Conservation (phyloP, 2,329 filamentous ascomycete species). For the Colletotrichum salicis region DNA sequence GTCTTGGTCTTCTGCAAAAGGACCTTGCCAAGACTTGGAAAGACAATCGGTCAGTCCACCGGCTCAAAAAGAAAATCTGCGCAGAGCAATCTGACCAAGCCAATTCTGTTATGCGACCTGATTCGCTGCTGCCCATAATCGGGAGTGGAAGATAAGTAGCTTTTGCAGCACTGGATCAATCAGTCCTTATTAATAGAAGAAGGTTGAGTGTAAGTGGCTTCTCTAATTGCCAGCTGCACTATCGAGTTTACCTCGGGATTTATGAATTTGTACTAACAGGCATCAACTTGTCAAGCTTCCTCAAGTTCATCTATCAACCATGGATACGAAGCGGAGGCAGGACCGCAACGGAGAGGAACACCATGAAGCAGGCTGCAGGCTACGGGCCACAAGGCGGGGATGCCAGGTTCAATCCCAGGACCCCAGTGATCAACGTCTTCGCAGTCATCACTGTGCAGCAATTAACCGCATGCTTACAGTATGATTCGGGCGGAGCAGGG, state of each 20-base stretch:
- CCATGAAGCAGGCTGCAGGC: not conserved
- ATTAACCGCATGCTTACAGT: not conserved
- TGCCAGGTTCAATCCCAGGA: not conserved
- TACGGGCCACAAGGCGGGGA: not conserved
- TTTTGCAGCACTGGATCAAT: not conserved
- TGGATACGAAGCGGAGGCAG: not conserved
- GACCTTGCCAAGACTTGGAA: not conserved
- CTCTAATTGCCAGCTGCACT: not conserved
- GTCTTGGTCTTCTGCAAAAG: conserved; percentile 15
- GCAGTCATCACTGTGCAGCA: conserved; percentile 22
- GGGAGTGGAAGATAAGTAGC: not conserved
- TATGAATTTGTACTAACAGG: not conserved
- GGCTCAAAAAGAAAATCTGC: not conserved
- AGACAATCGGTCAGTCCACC: not conserved
- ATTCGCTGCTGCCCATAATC: not conserved
- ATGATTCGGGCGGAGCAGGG: not conserved
- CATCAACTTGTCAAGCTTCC: not conserved
- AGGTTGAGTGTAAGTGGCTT: not conserved
- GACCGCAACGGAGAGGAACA: not conserved
- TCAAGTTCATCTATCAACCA: not conserved
- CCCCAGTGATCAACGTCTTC: conserved; percentile 5
- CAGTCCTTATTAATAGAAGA: not conserved
- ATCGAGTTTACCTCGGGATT: not conserved
- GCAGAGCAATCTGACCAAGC: not conserved
- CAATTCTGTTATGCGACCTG: not conserved